Conservation (phyloP, 202 grass and related monocot genomes). For the Carex sylvatica region DNA sequence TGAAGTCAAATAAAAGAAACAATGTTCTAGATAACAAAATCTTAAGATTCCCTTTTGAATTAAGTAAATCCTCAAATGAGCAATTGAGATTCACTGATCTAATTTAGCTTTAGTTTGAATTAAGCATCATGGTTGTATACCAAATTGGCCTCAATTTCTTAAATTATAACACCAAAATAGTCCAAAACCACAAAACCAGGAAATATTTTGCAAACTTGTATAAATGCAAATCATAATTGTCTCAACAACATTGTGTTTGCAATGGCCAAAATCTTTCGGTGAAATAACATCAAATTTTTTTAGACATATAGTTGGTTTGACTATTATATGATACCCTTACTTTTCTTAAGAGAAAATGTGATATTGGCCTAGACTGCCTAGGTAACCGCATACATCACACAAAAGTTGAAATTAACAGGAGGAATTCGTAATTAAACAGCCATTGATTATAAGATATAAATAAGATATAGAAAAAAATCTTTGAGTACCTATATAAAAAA, state of each 20-base stretch:
- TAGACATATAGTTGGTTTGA: not conserved
- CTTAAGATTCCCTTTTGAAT: not conserved
- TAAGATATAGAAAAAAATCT: not conserved
- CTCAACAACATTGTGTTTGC: not conserved
- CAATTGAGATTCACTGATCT: not conserved
- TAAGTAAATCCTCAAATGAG: not conserved
- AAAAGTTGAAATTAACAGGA: not conserved
- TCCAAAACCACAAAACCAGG: not conserved
- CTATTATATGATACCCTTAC: not conserved
- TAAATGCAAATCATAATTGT: not conserved
- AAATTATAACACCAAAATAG: not conserved
- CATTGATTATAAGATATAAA: not conserved
- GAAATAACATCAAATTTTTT: not conserved
- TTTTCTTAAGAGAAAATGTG: no score
- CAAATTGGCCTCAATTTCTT: not conserved
- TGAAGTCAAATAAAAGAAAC: no score
- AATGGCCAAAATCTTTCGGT: not conserved
- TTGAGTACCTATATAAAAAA: conserved; percentile 13
- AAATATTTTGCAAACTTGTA: not conserved
- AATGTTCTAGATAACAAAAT: no score
- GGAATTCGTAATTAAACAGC: not conserved
- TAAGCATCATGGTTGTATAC: not conserved
- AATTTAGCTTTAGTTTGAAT: not conserved
- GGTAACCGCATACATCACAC: no score
- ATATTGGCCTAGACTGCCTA: no score